phyloP scores from a whole-genome alignment of 1,284 basidiomycete species.

The Thecaphora frezii region DNA sequence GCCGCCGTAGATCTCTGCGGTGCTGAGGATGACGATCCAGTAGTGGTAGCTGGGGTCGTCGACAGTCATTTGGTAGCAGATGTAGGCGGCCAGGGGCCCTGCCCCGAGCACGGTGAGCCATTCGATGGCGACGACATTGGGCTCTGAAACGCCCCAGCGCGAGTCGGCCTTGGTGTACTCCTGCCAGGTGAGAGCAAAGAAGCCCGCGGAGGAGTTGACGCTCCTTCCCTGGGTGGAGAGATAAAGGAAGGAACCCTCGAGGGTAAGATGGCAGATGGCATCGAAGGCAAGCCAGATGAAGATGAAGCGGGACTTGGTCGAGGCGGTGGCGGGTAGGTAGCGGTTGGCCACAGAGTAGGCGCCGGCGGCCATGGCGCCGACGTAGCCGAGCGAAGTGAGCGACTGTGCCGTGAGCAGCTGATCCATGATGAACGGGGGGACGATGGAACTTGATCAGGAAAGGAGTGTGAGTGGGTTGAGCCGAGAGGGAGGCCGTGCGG shows the following conservation, averaged over 20 bases:
- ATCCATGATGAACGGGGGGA: constrained; percentile 10
- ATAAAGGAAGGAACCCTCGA: constrained; percentile 53
- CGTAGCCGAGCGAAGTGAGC: constrained; percentile 34
- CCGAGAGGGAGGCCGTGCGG: too few species aligned
- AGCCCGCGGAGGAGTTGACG: constrained; percentile 30
- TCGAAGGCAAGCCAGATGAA: constrained; percentile 55
- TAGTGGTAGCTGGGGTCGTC: constrained; percentile 40
- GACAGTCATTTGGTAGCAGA: constrained; percentile 32
- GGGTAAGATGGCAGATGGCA: constrained; percentile 41
- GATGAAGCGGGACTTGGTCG: constrained; percentile 21
- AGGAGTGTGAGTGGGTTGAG: neutral
- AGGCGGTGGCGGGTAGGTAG: constrained; percentile 5
- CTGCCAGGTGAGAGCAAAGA: constrained; percentile 49
- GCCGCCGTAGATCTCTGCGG: constrained; percentile 48
- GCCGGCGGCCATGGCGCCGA: constrained; percentile 18
- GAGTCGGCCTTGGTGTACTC: constrained; percentile 50
- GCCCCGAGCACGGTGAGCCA: constrained; percentile 43
- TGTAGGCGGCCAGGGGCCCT: constrained; percentile 48
- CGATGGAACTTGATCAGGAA: neutral
- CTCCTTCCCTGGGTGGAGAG: constrained; percentile 34
- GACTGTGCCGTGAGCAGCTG: constrained; percentile 33
- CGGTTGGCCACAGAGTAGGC: constrained; percentile 16
- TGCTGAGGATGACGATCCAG: constrained; percentile 44
- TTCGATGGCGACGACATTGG: constrained; percentile 48
- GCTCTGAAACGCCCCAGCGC: constrained; percentile 46